Conservation (phyloP, 2,329 filamentous ascomycete genomes). For the Apiospora aurea region DNA sequence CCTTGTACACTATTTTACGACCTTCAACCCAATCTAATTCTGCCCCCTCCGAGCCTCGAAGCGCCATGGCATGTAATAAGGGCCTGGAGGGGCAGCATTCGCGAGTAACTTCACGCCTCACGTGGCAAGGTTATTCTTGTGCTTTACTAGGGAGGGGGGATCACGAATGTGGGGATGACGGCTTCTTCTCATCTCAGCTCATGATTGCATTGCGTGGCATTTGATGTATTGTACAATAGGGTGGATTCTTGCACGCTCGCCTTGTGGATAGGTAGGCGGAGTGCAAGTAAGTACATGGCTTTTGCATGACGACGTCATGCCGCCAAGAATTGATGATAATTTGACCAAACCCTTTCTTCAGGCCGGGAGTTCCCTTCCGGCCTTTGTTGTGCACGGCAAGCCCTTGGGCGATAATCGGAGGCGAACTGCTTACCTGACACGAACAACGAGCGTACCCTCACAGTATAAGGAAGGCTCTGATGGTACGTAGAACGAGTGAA, state of each 20-base stretch:
- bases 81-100: slow-evolving; percentile 13
- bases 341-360: neutral
- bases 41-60: slow-evolving; percentile 13
- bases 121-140: slow-evolving; percentile 20
- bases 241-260: slow-evolving; percentile 8
- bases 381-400: neutral
- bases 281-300: neutral
- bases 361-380: neutral
- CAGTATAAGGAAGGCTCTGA: neutral
- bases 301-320: slow-evolving; percentile 4
- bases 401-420: neutral
- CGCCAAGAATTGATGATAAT: slow-evolving; percentile 24
- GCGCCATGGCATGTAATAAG: slow-evolving; percentile 10
- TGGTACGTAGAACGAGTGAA: neutral
- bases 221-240: slow-evolving; percentile 23
- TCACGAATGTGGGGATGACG: slow-evolving; percentile 21
- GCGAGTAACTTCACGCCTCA: slow-evolving; percentile 6
- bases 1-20: slow-evolving; percentile 22
- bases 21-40: slow-evolving; percentile 20
- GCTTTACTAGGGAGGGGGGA: slow-evolving; percentile 1
- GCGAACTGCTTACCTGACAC: neutral
- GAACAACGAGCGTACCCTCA: neutral
- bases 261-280: neutral
- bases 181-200: slow-evolving; percentile 25
- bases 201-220: slow-evolving; percentile 23